Conservation (phyloP, 1,284 basidiomycete species). For the Rhodotorula glutinis region DNA sequence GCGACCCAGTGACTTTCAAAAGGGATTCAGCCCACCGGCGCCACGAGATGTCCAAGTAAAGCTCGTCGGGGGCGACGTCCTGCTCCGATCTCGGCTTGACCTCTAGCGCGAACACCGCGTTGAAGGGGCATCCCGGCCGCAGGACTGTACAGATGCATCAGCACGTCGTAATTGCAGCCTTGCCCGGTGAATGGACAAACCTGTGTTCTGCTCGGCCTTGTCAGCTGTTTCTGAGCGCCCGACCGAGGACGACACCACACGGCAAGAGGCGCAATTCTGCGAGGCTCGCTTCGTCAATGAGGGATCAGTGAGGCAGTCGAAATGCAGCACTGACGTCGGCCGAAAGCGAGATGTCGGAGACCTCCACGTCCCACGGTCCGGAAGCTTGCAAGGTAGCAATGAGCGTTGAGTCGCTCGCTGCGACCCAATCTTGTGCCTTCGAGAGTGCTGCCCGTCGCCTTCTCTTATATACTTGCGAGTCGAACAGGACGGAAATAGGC, state of each 20-base stretch:
- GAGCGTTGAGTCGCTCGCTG: conserved; percentile 60
- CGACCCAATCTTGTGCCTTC: conserved; percentile 58
- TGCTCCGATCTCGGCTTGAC: conserved; percentile 49
- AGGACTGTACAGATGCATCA: conserved; percentile 54
- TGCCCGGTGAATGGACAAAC: not conserved
- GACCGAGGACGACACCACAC: no score
- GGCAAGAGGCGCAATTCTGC: no score
- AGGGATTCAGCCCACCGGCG: conserved; percentile 55
- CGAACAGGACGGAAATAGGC: conserved; percentile 57
- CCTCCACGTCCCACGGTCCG: conserved; percentile 42
- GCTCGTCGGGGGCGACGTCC: conserved; percentile 56
- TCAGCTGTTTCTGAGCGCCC: no score
- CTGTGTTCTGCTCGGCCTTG: no score
- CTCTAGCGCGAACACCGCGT: conserved; percentile 57
- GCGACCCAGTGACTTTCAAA: not conserved
- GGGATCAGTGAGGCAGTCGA: no score
- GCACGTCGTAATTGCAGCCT: rapidly evolving
- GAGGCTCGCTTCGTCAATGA: no score
- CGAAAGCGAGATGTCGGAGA: conserved; percentile 51
- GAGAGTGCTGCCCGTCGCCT: conserved; percentile 55
- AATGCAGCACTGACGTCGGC: conserved; percentile 50
- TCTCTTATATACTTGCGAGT: conserved; percentile 56
- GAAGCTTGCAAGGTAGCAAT: conserved; percentile 56
- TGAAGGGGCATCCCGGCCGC: conserved; percentile 62
- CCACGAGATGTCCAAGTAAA: conserved; percentile 61